A percentile compares a stretch with the other conserved stretches of the same genome.
These are phyloP conservation scores for Psidium friedrichsthalianum DNA, from an alignment of 345 rosid species.

Conservation along the genomic window DNA sequence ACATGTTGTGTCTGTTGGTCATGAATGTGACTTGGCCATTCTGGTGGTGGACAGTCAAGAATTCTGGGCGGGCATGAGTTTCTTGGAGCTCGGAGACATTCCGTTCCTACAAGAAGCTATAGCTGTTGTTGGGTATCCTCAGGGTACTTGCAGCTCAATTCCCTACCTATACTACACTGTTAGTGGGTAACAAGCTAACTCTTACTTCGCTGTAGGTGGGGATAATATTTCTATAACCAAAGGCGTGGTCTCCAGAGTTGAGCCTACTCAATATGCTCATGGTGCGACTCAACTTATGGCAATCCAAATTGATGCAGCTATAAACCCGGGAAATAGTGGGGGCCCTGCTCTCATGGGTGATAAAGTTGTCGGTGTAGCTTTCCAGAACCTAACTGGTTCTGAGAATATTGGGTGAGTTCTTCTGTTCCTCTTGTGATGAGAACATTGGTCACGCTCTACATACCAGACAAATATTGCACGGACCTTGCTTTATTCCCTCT, in stretches of 20 bases:
- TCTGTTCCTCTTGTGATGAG: background rate
- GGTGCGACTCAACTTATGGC: conserved; percentile 87
- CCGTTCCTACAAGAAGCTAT: conserved; percentile 71
- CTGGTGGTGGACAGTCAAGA: conserved; percentile 58
- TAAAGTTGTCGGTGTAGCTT: conserved; percentile 85
- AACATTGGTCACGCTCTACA: background rate
- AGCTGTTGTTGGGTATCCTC: conserved; percentile 88
- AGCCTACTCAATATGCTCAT: conserved; percentile 80
- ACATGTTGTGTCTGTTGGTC: conserved; percentile 59
- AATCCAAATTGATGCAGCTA: conserved; percentile 92
- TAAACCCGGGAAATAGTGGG: conserved; percentile 88
- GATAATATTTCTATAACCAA: conserved; percentile 94
- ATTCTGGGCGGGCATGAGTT: conserved; percentile 49
- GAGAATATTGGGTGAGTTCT: conserved; percentile 83
- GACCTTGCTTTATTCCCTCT: background rate
- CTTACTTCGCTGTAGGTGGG: conserved; percentile 43
- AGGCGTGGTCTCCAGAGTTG: conserved; percentile 93
- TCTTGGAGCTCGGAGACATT: conserved; percentile 67
- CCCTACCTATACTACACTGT: background rate
- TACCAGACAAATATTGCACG: background rate
- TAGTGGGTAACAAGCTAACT: background rate
- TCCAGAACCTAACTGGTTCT: conserved; percentile 86
- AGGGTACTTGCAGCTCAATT: conserved; percentile 27
- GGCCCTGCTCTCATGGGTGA: conserved; percentile 87
- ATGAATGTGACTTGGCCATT: conserved; percentile 80